Conservation (phyloP, 805 yeast species). For the Pichia exigua region DNA sequence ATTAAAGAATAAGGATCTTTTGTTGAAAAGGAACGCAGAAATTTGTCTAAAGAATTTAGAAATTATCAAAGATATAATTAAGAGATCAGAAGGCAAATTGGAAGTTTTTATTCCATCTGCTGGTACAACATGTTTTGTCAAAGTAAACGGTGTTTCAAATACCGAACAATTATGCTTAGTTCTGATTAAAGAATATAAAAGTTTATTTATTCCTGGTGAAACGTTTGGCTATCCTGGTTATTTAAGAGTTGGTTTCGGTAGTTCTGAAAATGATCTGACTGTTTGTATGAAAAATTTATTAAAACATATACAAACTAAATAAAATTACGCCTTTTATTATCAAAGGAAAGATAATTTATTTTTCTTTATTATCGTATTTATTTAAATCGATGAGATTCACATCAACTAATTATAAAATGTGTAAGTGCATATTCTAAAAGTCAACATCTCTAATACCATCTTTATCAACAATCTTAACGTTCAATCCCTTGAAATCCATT, state of each 20-base stretch:
- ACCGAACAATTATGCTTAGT: neutral
- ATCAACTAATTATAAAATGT: neutral
- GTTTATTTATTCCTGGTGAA: neutral
- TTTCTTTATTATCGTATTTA: neutral
- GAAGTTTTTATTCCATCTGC: neutral
- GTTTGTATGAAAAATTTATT: neutral
- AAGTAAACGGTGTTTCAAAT: no score
- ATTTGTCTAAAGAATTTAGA: neutral
- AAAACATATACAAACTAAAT: conserved; percentile 20
- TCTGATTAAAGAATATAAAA: neutral
- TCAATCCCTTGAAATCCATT: conserved; percentile 80
- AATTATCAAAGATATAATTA: no score
- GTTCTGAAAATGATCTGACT: neutral
- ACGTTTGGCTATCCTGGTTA: neutral
- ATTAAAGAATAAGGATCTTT: no score
- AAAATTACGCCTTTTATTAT: no score
- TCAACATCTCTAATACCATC: conserved; percentile 28
- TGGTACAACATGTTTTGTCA: neutral
- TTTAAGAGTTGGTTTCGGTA: neutral
- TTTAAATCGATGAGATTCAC: neutral
- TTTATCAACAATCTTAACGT: conserved; percentile 28
- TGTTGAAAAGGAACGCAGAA: neutral
- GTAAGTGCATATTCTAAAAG: neutral
- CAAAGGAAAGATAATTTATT: no score
- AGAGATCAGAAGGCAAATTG: neutral